Conservation (phyloP, 805 yeast species). For the Ogataea methylovora region DNA sequence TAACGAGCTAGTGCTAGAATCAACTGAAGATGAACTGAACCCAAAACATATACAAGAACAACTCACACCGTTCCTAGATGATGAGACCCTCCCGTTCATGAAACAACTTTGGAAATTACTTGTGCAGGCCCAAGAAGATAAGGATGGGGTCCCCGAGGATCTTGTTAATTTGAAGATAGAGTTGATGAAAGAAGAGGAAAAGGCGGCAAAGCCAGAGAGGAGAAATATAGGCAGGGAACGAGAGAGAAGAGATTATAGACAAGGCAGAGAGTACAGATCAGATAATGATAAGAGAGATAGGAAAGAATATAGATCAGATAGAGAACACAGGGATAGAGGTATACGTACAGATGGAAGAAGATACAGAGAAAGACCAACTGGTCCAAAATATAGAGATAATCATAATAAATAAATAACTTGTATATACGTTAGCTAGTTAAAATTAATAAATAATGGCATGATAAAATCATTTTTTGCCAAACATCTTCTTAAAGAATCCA, state of each 20-base stretch:
- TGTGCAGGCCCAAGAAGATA: conserved; percentile 34
- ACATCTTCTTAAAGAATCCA: conserved; percentile 13
- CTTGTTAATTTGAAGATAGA: conserved; percentile 11
- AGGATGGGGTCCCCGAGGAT: conserved; percentile 37
- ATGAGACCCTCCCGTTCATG: conserved; percentile 32
- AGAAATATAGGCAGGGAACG: not conserved
- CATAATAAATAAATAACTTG: not conserved
- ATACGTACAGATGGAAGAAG: not conserved
- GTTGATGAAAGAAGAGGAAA: conserved; percentile 12
- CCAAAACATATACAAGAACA: conserved; percentile 35
- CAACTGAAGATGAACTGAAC: conserved; percentile 25
- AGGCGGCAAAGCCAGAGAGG: not conserved
- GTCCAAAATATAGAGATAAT: not conserved
- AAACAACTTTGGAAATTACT: conserved; percentile 36
- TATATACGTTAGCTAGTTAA: too few species aligned
- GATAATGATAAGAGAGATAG: not conserved
- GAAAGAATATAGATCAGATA: not conserved
- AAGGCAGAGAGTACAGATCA: not conserved
- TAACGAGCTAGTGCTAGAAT: conserved; percentile 5
- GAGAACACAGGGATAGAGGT: not conserved
- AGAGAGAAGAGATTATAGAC: not conserved
- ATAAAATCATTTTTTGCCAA: conserved; percentile 7
- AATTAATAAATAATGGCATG: not conserved
- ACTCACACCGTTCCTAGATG: conserved; percentile 36
- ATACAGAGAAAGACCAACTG: not conserved